Base-by-base conservation (phyloP, 345 rosid genomes). In the Pugionium cornutum region DNA sequence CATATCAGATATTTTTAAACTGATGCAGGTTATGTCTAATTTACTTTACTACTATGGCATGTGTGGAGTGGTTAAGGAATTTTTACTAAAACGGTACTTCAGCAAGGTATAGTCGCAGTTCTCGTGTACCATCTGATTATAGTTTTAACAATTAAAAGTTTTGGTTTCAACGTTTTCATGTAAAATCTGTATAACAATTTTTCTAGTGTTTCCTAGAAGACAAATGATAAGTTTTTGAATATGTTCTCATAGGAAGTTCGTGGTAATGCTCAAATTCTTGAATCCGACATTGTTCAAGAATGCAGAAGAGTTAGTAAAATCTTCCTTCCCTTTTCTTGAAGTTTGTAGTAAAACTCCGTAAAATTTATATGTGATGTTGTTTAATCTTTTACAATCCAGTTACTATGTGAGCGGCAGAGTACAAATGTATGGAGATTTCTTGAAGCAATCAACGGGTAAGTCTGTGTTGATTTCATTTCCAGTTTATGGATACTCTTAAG, bases 11-110 rank as follows among this genome's bases (percentile, higher is more conserved):
- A 64, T 34, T 43, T 57, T 18, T 18, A 18, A 27, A 47, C 33
- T 9, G 64, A 53, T 73, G 75, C 85, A 92, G 97, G 91, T 89
- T 62, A 72, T 88, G 80, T 89, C 89, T 42, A 88, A 88, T 70
- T 82, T 87, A 64, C 85, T 92, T 9, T 92, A 89, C 77, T 92
- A 80, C 75, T 88, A 88, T 72, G 98, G 98, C 74, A 92, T 88
- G 83, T 92, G 97, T 80, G 91, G 96, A 64, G 75, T 89, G 65
- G 94, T 86, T 58, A 89, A 92, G 73, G 98, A 92, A 65, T 73
- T 89, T 58, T 82, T 92, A 55, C 79, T 89, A 32, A 89, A 92
- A 73, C 86, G 97, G 11, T 92, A 86, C 71, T 92, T 89, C 73
- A 88, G 98, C 75, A 89, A 89, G 97, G 98, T 92, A 83, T 41